A percentile compares a stretch with the other conserved stretches of the same genome.
Conservation (phyloP, 169 alveolate genomes). For the Plasmodium vivax region DNA sequence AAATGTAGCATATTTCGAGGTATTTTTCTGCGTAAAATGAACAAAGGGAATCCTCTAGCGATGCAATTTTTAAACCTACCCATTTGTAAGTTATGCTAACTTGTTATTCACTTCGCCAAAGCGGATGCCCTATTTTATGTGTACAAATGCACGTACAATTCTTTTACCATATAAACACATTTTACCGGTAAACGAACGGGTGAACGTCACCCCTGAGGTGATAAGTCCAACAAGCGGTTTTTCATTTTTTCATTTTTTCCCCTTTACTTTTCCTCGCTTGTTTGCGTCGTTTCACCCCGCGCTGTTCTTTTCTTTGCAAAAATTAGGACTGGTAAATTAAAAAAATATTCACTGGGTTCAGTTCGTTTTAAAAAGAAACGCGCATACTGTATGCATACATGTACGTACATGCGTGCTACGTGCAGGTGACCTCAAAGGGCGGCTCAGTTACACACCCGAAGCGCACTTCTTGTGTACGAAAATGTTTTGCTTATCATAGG, state of each 20-base stretch:
- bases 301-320: background rate
- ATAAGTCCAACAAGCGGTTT: background rate
- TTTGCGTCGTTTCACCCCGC: background rate
- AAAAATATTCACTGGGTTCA: background rate
- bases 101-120: background rate
- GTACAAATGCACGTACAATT: background rate
- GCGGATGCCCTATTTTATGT: background rate
- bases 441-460: background rate
- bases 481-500: background rate
- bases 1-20: background rate
- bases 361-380: background rate
- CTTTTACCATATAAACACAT: background rate
- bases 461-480: background rate
- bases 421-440: background rate
- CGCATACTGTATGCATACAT: background rate
- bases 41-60: background rate
- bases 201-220: background rate
- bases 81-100: background rate
- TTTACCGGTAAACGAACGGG: background rate
- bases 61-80: background rate
- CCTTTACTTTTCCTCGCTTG: background rate
- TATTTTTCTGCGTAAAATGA: background rate
- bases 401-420: background rate
- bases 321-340: background rate
- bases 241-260: background rate